phyloP scores from a whole-genome alignment of 306 rosid genomes.

The Malus orientalis region DNA sequence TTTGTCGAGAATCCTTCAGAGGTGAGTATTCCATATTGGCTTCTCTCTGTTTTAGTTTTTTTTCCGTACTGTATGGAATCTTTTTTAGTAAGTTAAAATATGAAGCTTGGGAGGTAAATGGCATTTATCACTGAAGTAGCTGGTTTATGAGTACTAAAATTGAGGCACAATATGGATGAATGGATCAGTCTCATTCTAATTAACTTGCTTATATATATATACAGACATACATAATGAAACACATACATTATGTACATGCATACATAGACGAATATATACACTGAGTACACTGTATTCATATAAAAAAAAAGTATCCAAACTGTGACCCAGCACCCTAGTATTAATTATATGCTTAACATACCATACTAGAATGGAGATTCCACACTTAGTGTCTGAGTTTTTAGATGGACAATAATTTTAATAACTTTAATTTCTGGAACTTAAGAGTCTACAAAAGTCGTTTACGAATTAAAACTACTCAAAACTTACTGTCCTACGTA shows the following conservation, averaged over 20 bases:
- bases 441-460: not conserved
- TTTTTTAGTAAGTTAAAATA: too few species aligned
- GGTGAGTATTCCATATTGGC: conserved; percentile 40
- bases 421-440: too few species aligned
- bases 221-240: not conserved
- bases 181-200: not conserved
- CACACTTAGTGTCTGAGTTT: not conserved
- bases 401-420: not conserved
- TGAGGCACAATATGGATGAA: not conserved
- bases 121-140: not conserved
- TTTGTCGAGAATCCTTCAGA: conserved; percentile 68
- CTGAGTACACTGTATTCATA: not conserved
- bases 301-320: not conserved
- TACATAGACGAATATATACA: not conserved
- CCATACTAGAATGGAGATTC: not conserved
- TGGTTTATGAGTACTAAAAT: not conserved
- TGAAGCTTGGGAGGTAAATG: not conserved
- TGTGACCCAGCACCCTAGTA: not conserved
- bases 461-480: not conserved
- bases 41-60: conserved; percentile 22
- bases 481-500: not conserved
- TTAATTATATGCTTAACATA: not conserved
- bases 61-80: not conserved
- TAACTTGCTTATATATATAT: not conserved
- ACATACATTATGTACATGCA: not conserved